Percentiles rank a stretch among this genome's conserved stretches.
Evolutionary conservation across 2,329 filamentous ascomycete species (phyloP).

Genomic region (Aspergillus chevalieri): DNA sequence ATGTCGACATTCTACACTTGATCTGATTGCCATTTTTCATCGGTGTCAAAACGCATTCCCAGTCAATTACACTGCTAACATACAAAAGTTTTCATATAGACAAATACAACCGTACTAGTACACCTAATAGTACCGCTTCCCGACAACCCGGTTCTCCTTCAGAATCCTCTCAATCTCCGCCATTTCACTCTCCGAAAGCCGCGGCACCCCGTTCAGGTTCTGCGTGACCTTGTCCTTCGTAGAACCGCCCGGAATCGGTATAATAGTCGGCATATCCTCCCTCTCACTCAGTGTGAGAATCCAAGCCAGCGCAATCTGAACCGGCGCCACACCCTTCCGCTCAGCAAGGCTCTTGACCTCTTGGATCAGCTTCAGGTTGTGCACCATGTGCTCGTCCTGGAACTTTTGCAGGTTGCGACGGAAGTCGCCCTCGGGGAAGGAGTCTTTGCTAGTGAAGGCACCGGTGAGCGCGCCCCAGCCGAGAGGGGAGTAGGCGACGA

Average conservation of each 20-base stretch:
- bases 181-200: constrained; percentile 34
- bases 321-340: constrained; percentile 38
- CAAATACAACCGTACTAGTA: not conserved
- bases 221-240: constrained; percentile 31
- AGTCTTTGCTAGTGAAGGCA: constrained; percentile 39
- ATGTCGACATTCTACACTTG: constrained; percentile 45
- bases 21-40: constrained; percentile 28
- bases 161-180: constrained; percentile 48
- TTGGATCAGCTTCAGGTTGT: constrained; percentile 46
- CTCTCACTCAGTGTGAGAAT: constrained; percentile 37
- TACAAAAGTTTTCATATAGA: not conserved
- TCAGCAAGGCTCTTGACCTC: constrained; percentile 41
- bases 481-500: constrained; percentile 56
- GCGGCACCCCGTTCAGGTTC: constrained; percentile 25
- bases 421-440: constrained; percentile 45
- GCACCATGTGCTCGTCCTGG: constrained; percentile 44
- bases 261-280: constrained; percentile 39
- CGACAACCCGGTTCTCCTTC: constrained; percentile 38
- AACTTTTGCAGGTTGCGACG: constrained; percentile 44
- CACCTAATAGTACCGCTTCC: constrained; percentile 19
- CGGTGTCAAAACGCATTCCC: not conserved
- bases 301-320: constrained; percentile 48
- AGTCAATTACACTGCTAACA: not conserved
- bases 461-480: constrained; percentile 52
- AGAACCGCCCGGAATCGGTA: constrained; percentile 33